A percentile compares a stretch with the other conserved stretches of the same genome.
phyloP scores from a whole-genome alignment of 2,329 filamentous ascomycete species.

The Emericellopsis atlantica region DNA sequence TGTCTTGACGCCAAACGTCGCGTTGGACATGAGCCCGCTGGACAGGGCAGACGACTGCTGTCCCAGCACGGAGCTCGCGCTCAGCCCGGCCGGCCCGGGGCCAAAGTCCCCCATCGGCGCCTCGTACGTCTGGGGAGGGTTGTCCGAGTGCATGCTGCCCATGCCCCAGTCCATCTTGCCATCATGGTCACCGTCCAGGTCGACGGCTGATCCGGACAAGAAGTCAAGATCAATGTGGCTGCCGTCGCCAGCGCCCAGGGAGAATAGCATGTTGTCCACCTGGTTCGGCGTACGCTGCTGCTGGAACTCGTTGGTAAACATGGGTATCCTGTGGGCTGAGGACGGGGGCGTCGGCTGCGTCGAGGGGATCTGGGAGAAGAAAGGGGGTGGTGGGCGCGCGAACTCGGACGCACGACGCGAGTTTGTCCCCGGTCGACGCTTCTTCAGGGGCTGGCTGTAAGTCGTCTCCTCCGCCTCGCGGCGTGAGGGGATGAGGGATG shows the following conservation, averaged over 20 bases:
- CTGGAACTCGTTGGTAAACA: neutral
- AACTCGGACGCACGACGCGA: conserved; percentile 17
- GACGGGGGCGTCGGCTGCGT: conserved; percentile 7
- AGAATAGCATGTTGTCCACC: conserved; percentile 12
- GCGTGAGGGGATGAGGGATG: conserved; percentile 14
- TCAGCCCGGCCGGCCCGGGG: conserved; percentile 13
- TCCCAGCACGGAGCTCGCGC: conserved; percentile 13
- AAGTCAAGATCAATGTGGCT: conserved; percentile 14
- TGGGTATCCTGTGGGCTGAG: conserved; percentile 7
- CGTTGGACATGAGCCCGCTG: conserved; percentile 1
- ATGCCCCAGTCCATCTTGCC: conserved; percentile 13
- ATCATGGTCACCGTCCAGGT: conserved; percentile 10
- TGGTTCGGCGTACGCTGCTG: conserved; percentile 8
- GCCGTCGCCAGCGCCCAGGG: conserved; percentile 8
- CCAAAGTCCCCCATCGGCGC: conserved; percentile 12
- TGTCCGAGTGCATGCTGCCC: conserved; percentile 8
- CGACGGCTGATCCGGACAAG: conserved; percentile 12
- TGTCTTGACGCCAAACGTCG: conserved; percentile 10
- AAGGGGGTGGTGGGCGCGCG: conserved; percentile 14
- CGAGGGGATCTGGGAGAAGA: conserved; percentile 6
- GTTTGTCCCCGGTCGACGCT: conserved; percentile 10
- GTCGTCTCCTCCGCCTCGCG: conserved; percentile 14
- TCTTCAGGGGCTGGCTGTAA: conserved; percentile 14
- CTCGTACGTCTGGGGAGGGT: conserved; percentile 9
- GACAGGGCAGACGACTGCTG: conserved; percentile 10